Evolutionary conservation across 2,329 filamentous ascomycete species (phyloP), one percentile per base, ranked within the genome.

Genomic region (Neoarthrinium moseri): DNA sequence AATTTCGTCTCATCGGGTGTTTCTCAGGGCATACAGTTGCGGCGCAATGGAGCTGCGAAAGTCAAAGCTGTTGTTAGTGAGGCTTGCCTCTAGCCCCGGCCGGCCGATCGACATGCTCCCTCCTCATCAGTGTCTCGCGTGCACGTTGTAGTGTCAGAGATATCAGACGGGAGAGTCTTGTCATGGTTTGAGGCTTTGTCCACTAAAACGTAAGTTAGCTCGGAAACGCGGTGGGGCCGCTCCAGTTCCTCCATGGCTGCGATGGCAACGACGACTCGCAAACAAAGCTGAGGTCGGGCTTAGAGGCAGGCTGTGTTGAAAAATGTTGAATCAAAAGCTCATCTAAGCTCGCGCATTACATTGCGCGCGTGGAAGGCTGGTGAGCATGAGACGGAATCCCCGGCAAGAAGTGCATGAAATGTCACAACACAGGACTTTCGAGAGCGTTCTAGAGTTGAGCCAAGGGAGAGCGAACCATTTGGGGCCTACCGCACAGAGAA

Each of bases 291-390:
- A 42, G 26, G n/a, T 32, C 39, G 33, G 39, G 39, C 39, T 42
- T 42, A 20, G 39, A 42, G 18, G 39, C 32, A 42, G 39, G 39
- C 39, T 42, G 39, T 32, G 39, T 42, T 42, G 11, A 21, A 6
- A 15, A 23, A 21, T 2, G 20, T 21, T 3, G 10, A 3, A 12
- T 37, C 7, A 35, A 7, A 35, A 35, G 26, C 8, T 8, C 8
- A n/a, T 8, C n/a, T n/a, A n/a, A 8, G 8, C 26, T 29, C 8
- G 26, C 26, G 8, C n/a, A 17, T 15, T 17, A 34, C n/a, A 17
- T 6, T n/a, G 32, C 35, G 35, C 20, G 18, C 35, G 18, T n/a
- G 35, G n/a, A 17, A 15, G 27, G 15, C 27, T 13, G 22, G 15
- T 10, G 30, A 12, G 15, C 18, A 18, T 6, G 15, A 11, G 17